A percentile compares a stretch with the other conserved stretches of the same genome.
These are phyloP conservation scores for Talaromyces sp. DNA, from an alignment of 2,329 filamentous ascomycete species.

Conservation along the genomic window DNA sequence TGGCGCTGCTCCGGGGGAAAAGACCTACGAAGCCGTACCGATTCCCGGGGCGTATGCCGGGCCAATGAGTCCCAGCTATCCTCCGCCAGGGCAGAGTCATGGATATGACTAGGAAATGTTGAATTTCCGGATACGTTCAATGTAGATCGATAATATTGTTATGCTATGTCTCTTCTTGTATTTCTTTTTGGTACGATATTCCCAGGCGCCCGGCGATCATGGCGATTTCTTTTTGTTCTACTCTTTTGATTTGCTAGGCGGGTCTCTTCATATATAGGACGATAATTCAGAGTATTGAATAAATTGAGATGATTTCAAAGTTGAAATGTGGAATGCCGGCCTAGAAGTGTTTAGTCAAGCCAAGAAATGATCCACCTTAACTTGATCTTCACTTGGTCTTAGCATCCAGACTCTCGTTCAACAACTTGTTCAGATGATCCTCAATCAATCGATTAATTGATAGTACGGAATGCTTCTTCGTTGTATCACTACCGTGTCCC, in stretches of 20 bases:
- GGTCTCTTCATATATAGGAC: background rate
- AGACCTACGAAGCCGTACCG: constrained; percentile 78
- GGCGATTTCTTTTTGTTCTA: background rate
- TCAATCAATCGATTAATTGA: background rate
- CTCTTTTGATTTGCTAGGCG: constrained; percentile 3
- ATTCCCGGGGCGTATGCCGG: constrained; percentile 79
- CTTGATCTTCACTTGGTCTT: background rate
- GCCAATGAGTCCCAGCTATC: constrained; percentile 25
- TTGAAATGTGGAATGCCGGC: background rate
- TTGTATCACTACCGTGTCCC: background rate
- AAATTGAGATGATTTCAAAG: background rate
- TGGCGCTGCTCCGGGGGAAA: constrained; percentile 71
- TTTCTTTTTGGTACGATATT: constrained; percentile 3
- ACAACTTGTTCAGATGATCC: background rate
- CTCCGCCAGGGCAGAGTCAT: constrained; percentile 1
- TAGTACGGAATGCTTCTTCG: background rate
- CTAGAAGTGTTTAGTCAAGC: background rate
- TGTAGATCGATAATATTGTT: constrained; percentile 3
- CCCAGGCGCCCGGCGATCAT: constrained; percentile 4
- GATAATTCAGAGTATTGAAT: constrained; percentile 1
- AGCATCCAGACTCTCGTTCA: background rate
- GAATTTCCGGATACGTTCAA: background rate
- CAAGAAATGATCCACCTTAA: background rate
- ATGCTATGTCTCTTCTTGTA: background rate
- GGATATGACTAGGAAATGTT: constrained; percentile 6